Evolutionary conservation across 2,329 filamentous ascomycete genomes (phyloP).

Genomic region (Epichloe scottii): DNA sequence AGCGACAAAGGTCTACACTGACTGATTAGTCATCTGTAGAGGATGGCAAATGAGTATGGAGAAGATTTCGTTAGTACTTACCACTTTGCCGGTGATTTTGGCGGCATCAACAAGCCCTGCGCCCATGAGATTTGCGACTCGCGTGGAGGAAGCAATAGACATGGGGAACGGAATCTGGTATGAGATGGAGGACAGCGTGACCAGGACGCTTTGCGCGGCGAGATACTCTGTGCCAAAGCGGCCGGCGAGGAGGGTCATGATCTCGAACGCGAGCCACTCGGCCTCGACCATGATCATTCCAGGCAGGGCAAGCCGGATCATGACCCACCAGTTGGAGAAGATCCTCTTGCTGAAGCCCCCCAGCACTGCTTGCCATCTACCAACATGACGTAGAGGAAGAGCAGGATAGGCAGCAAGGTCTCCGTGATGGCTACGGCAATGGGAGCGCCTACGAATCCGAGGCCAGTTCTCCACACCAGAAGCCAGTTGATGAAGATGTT

Average conservation of each 20-base stretch:
- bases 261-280: slow-evolving; percentile 87
- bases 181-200: slow-evolving; percentile 64
- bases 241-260: slow-evolving; percentile 71
- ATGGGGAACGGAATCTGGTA: slow-evolving; percentile 91
- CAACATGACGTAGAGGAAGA: slow-evolving; percentile 67
- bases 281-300: slow-evolving; percentile 91
- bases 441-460: slow-evolving; percentile 70
- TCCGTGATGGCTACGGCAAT: slow-evolving; percentile 70
- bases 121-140: slow-evolving; percentile 85
- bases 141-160: slow-evolving; percentile 75
- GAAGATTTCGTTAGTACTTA: slow-evolving; percentile 21
- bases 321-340: slow-evolving; percentile 61
- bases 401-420: slow-evolving; percentile 61
- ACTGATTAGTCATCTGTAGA: not conserved
- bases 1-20: slow-evolving; percentile 40
- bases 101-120: slow-evolving; percentile 72
- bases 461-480: slow-evolving; percentile 58
- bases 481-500: slow-evolving; percentile 70
- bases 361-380: slow-evolving; percentile 67
- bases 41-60: too few species aligned
- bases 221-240: slow-evolving; percentile 69
- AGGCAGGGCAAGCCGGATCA: slow-evolving; percentile 78
- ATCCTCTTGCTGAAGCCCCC: slow-evolving; percentile 67
- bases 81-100: slow-evolving; percentile 67
- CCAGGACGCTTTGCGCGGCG: slow-evolving; percentile 77